phyloP scores from a whole-genome alignment of 163 green algal genomes.

The Coccomyxa subellipsoidea region DNA sequence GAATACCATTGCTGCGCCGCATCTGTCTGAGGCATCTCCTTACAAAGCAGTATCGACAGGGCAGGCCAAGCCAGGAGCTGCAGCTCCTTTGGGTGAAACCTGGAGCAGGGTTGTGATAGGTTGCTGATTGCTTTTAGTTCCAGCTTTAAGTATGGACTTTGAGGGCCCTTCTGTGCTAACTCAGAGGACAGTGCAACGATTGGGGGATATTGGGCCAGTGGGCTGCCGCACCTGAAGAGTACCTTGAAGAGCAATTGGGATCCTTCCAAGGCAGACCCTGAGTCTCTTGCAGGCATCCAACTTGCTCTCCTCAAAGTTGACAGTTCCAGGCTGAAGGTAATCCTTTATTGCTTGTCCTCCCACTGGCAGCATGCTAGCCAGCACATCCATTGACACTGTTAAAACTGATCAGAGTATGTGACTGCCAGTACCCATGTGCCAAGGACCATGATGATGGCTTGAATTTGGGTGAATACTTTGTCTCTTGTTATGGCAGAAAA shows the following conservation, averaged over 20 bases:
- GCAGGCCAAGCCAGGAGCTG: neutral
- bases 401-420: neutral
- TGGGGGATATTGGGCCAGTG: neutral
- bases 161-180: neutral
- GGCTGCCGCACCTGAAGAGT: neutral
- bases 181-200: neutral
- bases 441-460: neutral
- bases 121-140: neutral
- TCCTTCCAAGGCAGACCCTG: neutral
- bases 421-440: neutral
- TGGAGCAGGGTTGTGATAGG: neutral
- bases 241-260: neutral
- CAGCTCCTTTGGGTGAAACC: neutral
- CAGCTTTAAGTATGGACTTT: too few species aligned
- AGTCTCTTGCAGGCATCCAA: neutral
- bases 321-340: neutral
- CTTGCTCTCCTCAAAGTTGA: neutral
- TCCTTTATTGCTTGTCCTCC: neutral
- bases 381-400: neutral
- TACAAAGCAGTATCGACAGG: constrained; percentile 26
- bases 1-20: constrained; percentile 65
- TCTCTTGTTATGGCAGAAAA: too few species aligned
- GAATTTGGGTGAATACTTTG: too few species aligned
- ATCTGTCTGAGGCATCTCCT: constrained; percentile 50
- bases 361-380: too few species aligned